Evolutionary conservation across 768 basidiomycete genomes (phyloP).

Genomic region (Trametes gibbosa): DNA sequence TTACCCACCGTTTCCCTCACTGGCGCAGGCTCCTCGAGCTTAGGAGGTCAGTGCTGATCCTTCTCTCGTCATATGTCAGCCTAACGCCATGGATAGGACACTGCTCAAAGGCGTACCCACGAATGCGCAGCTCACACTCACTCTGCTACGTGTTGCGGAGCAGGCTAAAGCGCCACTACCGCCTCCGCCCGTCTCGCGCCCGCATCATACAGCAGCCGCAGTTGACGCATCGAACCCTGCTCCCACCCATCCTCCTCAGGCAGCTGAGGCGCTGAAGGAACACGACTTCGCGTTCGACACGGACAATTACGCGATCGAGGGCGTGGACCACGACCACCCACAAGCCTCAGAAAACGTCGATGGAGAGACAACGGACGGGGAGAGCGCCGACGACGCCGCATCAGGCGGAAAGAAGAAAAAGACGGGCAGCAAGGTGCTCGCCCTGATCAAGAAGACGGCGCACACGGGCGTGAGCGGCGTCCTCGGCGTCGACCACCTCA

Average conservation of each 20-base stretch:
- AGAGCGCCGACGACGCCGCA: slow-evolving; percentile 8
- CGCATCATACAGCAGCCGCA: slow-evolving; percentile 9
- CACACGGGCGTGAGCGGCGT: slow-evolving; percentile 29
- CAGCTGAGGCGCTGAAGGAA: slow-evolving; percentile 14
- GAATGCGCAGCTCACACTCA: slow-evolving; percentile 42
- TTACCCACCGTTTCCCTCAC: slow-evolving; percentile 33
- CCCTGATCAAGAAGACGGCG: slow-evolving; percentile 29
- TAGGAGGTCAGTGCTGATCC: slow-evolving; percentile 31
- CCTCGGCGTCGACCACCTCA: slow-evolving; percentile 32
- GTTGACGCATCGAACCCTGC: slow-evolving; percentile 2
- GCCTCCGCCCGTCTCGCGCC: slow-evolving; percentile 30
- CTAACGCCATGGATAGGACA: slow-evolving; percentile 22
- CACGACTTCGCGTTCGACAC: slow-evolving; percentile 23
- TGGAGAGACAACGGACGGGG: slow-evolving; percentile 34
- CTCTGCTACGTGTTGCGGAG: slow-evolving; percentile 42
- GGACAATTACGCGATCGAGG: slow-evolving; percentile 40
- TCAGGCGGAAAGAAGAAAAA: slow-evolving; percentile 9
- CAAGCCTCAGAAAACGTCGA: slow-evolving; percentile 46
- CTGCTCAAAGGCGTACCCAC: slow-evolving; percentile 41
- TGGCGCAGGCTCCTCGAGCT: slow-evolving; percentile 39
- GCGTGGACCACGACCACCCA: slow-evolving; percentile 27
- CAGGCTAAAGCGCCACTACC: slow-evolving; percentile 37
- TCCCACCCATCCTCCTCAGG: slow-evolving; percentile 12
- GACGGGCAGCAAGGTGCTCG: slow-evolving; percentile 21
- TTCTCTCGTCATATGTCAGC: not conserved